phyloP scores from a whole-genome alignment of 306 rosid species.

The Dryas octopetala region DNA sequence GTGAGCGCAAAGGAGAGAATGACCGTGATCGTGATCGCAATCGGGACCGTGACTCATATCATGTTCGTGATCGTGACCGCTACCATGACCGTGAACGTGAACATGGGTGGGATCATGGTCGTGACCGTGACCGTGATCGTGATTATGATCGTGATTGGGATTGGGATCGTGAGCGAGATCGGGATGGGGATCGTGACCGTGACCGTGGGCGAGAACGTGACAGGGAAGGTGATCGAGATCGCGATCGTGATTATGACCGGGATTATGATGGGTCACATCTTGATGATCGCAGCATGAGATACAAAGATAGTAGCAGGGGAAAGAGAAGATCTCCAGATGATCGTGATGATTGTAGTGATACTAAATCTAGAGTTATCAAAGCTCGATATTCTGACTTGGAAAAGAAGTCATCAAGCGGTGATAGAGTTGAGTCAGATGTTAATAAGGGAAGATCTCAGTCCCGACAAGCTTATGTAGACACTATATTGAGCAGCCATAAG shows the following conservation, averaged over 20 bases:
- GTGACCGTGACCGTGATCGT: conserved; percentile 29
- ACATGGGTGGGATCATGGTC: conserved; percentile 39
- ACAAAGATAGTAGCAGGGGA: conserved; percentile 68
- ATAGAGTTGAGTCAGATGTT: conserved; percentile 68
- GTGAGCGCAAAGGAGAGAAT: conserved; percentile 46
- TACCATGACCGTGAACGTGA: conserved; percentile 38
- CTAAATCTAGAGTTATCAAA: conserved; percentile 66
- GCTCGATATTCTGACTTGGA: conserved; percentile 62
- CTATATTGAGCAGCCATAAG: conserved; percentile 51
- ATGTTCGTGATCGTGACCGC: conserved; percentile 41
- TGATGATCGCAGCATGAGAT: conserved; percentile 62
- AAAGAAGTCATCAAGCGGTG: conserved; percentile 63
- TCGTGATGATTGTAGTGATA: conserved; percentile 63
- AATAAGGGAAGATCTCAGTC: conserved; percentile 74
- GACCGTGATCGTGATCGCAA: conserved; percentile 39
- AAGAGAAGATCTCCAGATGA: conserved; percentile 83
- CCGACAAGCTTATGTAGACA: conserved; percentile 62
- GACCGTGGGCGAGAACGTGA: conserved; percentile 59
- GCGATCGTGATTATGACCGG: conserved; percentile 40
- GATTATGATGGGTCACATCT: conserved; percentile 65
- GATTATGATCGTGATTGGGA: conserved; percentile 39
- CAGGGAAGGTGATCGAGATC: conserved; percentile 44
- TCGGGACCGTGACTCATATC: conserved; percentile 37
- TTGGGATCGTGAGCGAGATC: conserved; percentile 44
- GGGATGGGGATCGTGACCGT: conserved; percentile 53